Conservation (phyloP, 148 eudicot species). For the Vaccinium vitisidaea region DNA sequence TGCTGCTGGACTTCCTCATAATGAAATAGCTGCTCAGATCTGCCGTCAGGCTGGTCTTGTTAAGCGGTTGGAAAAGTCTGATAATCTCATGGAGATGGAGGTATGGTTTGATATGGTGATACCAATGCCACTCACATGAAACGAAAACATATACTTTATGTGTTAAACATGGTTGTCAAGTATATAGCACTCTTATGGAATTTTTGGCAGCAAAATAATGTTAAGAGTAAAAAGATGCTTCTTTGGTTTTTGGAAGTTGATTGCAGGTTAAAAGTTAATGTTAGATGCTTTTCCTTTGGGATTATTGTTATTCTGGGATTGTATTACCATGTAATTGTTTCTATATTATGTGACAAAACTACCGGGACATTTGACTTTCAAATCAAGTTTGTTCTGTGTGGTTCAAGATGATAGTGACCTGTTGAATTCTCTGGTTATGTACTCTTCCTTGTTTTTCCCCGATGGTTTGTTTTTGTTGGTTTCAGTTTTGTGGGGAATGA, state of each 20-base stretch:
- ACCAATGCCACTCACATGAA: not conserved
- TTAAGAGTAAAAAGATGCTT: not conserved
- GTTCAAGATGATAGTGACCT: constrained; percentile 1
- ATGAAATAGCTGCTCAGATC: constrained; percentile 98
- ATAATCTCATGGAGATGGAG: constrained; percentile 76
- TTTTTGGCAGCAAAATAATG: not conserved
- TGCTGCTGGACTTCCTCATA: constrained; percentile 99
- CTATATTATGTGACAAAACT: not conserved
- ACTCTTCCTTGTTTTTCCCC: not conserved
- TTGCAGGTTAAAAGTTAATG: not conserved
- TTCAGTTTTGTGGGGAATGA: not conserved
- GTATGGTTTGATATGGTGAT: constrained; percentile 34
- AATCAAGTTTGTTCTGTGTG: not conserved
- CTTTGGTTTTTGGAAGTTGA: not conserved
- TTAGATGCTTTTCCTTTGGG: not conserved
- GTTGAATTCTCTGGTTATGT: not conserved
- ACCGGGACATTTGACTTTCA: not conserved
- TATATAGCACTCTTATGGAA: not conserved
- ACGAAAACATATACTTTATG: not conserved
- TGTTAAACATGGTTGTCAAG: not conserved
- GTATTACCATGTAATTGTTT: not conserved
- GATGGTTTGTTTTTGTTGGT: not conserved
- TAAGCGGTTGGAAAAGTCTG: constrained; percentile 87
- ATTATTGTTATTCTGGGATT: not conserved
- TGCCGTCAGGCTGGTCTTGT: constrained; percentile 99